Conservation (phyloP, 495 filamentous ascomycete species). For the Lindgomyces ingoldianus region DNA sequence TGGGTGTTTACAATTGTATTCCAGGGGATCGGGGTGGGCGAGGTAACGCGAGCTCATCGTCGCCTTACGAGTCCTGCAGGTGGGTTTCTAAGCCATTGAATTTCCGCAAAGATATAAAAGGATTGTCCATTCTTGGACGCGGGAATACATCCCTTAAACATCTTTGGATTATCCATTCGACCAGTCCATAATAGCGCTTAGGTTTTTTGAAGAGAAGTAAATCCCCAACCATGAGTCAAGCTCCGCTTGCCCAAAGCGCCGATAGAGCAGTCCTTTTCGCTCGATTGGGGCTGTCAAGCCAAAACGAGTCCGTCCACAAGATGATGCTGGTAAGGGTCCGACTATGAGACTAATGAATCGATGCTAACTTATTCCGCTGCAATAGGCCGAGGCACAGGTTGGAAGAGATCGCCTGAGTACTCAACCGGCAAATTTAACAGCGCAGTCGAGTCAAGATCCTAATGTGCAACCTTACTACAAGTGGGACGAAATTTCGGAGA, state of each 20-base stretch:
- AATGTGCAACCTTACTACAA: constrained; percentile 38
- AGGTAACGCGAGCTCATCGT: constrained; percentile 1
- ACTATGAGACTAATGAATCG: not conserved
- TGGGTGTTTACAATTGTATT: not conserved
- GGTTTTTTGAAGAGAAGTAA: not conserved
- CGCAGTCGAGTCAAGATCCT: constrained; percentile 20
- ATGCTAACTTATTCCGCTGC: constrained; percentile 5
- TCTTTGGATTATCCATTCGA: too few species aligned
- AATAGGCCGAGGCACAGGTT: constrained; percentile 41
- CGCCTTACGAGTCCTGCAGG: constrained; percentile 3
- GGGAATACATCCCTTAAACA: not conserved
- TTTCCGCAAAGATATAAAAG: constrained; percentile 1
- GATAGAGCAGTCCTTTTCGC: constrained; percentile 38
- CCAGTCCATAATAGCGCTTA: too few species aligned
- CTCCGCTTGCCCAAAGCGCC: constrained; percentile 18
- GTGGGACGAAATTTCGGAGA: constrained; percentile 43
- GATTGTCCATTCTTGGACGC: not conserved
- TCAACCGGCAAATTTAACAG: constrained; percentile 30
- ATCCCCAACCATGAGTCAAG: constrained; percentile 15
- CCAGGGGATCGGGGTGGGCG: not conserved
- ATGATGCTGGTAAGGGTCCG: constrained; percentile 40
- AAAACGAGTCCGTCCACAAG: constrained; percentile 25
- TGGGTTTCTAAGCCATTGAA: not conserved
- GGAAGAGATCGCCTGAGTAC: constrained; percentile 39
- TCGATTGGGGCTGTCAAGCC: constrained; percentile 36